These are phyloP conservation scores for Russula sp. DNA, from an alignment of 768 basidiomycete genomes.

Conservation along the genomic window DNA sequence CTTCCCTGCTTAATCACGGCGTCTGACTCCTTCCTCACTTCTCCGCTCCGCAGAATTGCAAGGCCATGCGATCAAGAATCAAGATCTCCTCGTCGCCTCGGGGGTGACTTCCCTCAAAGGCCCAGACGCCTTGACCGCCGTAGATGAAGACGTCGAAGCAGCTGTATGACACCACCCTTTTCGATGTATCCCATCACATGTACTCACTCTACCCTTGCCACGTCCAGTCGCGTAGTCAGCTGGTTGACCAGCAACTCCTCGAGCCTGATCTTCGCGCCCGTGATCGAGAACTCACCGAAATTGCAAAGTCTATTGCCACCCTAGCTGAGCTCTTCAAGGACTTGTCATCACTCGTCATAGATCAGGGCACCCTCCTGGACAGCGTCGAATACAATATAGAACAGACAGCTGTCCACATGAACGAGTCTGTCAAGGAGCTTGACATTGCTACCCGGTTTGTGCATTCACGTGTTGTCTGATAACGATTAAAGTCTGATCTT, in stretches of 20 bases:
- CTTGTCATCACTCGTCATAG: conserved; percentile 86
- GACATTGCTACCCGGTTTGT: conserved; percentile 72
- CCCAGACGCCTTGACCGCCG: conserved; percentile 73
- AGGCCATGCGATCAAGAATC: conserved; percentile 97
- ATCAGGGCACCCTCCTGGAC: conserved; percentile 95
- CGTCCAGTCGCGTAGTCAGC: conserved; percentile 33
- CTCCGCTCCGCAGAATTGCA: conserved; percentile 61
- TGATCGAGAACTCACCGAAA: conserved; percentile 74
- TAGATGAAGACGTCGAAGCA: conserved; percentile 88
- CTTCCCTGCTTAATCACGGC: conserved; percentile 1
- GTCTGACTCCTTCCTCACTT: neutral
- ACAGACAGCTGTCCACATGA: conserved; percentile 74
- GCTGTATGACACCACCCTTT: conserved; percentile 43
- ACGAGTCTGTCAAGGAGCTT: conserved; percentile 82
- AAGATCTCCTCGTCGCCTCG: conserved; percentile 87
- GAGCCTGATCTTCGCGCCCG: conserved; percentile 41
- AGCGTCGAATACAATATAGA: conserved; percentile 98
- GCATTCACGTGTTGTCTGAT: conserved; percentile 15
- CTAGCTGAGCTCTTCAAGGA: conserved; percentile 97
- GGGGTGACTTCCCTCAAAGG: conserved; percentile 79
- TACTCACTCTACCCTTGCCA: conserved; percentile 20
- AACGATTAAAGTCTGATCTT: conserved; percentile 13
- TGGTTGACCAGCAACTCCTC: conserved; percentile 32
- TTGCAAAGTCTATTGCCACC: conserved; percentile 85
- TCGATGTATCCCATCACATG: conserved; percentile 7